phyloP scores from a whole-genome alignment of 75 land plant species.

The Sequoia sempervirens region DNA sequence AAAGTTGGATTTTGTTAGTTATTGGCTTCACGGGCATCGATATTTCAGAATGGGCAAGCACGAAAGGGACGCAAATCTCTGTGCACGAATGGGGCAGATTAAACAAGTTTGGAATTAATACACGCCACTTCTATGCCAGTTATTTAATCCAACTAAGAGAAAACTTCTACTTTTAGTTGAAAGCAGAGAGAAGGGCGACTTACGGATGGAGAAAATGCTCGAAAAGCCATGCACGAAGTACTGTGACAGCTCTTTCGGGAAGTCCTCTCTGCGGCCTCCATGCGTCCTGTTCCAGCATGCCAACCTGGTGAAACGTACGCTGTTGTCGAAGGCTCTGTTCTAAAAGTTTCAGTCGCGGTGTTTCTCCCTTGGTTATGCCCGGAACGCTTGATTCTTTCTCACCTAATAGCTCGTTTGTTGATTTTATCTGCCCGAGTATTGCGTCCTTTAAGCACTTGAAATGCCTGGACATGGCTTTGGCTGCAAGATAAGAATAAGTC shows the following conservation, averaged over 20 bases:
- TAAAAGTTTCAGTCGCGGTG: conserved; percentile 64
- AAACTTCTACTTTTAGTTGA: not conserved
- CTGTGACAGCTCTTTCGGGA: conserved; percentile 88
- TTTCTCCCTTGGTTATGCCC: conserved; percentile 57
- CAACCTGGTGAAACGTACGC: conserved; percentile 65
- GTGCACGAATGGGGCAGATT: not conserved
- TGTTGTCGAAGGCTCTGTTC: conserved; percentile 82
- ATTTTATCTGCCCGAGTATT: conserved; percentile 42
- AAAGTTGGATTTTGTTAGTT: not conserved
- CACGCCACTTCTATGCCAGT: not conserved
- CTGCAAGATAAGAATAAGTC: conserved; percentile 58
- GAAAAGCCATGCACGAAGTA: conserved; percentile 95
- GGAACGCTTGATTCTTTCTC: conserved; percentile 57
- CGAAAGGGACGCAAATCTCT: not conserved
- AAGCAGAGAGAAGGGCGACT: conserved; percentile 10
- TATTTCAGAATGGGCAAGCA: not conserved
- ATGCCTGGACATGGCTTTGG: conserved; percentile 78
- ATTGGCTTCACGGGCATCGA: not conserved
- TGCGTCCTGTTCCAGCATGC: conserved; percentile 63
- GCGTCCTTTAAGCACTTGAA: conserved; percentile 76
- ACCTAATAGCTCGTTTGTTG: conserved; percentile 58
- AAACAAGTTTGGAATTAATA: not conserved
- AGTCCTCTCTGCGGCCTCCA: conserved; percentile 99
- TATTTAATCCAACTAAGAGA: not conserved
- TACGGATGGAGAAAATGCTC: conserved; percentile 99